A percentile compares a stretch with the other conserved stretches of the same genome.
These are phyloP conservation scores for Elaeis oleifera DNA, from an alignment of 202 grass and related monocot genomes.

Conservation along the genomic window DNA sequence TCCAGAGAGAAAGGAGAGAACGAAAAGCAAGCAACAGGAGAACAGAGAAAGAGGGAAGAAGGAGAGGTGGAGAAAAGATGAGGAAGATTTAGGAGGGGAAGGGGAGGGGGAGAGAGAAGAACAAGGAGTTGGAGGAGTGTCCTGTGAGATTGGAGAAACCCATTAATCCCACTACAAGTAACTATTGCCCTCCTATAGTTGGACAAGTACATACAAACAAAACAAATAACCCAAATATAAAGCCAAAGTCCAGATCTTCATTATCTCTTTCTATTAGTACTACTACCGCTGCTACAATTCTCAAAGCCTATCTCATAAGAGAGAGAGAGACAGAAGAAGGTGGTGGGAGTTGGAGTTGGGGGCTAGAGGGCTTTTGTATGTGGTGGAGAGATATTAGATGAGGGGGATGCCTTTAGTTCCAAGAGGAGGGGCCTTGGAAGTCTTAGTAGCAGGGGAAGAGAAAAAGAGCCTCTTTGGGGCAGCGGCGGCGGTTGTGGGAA, in stretches of 20 bases:
- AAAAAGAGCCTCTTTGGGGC: slow-evolving; percentile 26
- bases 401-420: slow-evolving; percentile 55
- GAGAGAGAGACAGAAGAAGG: slow-evolving; percentile 13
- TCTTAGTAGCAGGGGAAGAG: neutral
- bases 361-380: slow-evolving; percentile 33
- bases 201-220: slow-evolving; percentile 12
- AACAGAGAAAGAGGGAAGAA: neutral
- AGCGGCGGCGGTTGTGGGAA: neutral
- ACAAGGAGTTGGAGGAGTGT: neutral
- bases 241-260: slow-evolving; percentile 17
- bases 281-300: neutral
- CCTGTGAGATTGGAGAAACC: slow-evolving; percentile 15
- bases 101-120: neutral
- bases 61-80: slow-evolving; percentile 1
- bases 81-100: neutral
- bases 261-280: neutral
- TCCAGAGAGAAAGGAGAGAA: neutral
- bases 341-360: slow-evolving; percentile 3
- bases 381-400: slow-evolving; percentile 55
- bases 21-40: neutral
- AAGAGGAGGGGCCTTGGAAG: slow-evolving; percentile 38
- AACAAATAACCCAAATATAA: neutral
- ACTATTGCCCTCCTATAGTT: neutral
- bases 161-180: neutral
- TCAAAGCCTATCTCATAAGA: neutral